A percentile compares a stretch with the other conserved stretches of the same genome.
Conservation (phyloP, 202 grass and related monocot genomes). For the Schoenoplectus tabernaemontani region DNA sequence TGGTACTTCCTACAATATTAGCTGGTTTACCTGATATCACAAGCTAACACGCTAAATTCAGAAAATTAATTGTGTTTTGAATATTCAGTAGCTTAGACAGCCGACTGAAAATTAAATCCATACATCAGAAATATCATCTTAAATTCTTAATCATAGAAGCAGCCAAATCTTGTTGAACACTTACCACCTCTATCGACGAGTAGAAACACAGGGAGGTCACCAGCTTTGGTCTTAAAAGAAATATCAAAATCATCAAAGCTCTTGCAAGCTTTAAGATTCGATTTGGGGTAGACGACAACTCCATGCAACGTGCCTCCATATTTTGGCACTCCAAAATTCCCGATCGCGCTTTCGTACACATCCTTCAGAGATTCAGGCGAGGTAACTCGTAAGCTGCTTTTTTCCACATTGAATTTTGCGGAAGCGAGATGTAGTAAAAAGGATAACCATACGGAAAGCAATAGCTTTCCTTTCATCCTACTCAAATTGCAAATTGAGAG, state of each 20-base stretch:
- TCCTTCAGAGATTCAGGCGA: constrained; percentile 58
- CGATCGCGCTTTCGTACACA: constrained; percentile 73
- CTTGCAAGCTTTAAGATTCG: constrained; percentile 54
- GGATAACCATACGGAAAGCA: constrained; percentile 19
- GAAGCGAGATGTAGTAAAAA: neutral
- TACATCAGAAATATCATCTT: neutral
- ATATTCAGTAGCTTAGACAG: too few relatives aligned
- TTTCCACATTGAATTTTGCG: constrained; percentile 83
- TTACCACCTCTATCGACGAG: constrained; percentile 74
- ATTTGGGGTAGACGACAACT: constrained; percentile 53
- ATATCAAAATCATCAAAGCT: constrained; percentile 54
- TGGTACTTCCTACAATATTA: neutral
- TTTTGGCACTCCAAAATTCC: constrained; percentile 77
- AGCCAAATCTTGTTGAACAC: neutral
- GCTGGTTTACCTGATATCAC: neutral
- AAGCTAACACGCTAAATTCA: neutral
- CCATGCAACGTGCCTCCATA: constrained; percentile 81
- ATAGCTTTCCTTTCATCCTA: constrained; percentile 28
- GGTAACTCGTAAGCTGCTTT: constrained; percentile 64
- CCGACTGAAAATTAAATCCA: neutral
- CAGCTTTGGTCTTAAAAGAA: constrained; percentile 52
- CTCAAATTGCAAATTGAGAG: too few relatives aligned
- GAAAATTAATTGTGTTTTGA: too few relatives aligned
- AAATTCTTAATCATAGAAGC: too few relatives aligned
- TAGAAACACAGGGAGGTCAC: constrained; percentile 46